Base-by-base conservation (phyloP, 768 basidiomycete genomes). In the Lenzites betulinus region DNA sequence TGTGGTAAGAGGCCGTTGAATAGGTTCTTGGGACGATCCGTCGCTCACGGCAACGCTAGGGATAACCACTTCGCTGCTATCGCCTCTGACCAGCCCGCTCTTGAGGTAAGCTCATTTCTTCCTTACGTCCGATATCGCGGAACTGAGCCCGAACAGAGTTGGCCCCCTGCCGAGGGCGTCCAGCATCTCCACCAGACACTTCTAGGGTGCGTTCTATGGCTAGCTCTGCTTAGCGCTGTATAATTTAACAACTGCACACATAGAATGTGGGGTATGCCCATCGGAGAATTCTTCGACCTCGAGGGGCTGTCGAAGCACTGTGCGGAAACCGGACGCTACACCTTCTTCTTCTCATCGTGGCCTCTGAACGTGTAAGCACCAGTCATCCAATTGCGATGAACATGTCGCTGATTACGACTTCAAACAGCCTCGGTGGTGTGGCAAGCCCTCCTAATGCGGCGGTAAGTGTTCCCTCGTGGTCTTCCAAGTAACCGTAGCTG, bases 311-410 rank as follows among this genome's bases (percentile, higher is more conserved):
- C 85, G 15, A 71, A 80, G 60, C 72, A 75, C 13, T 88, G 86
- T 66, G 79, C 79, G 11, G 80, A 81, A 60, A 82, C 80, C 2
- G 79, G 81, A 4, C 74, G 86, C 64, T 89, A 87, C 68, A 86
- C 85, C 8, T 89, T 90, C 71, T 89, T 89, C 79, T 88, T 89
- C 74, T 79, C 86, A 0, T 88, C 86, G 2, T 88, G 85, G 87
- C 87, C 88, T 0, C 74, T 90, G 61, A 82, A 88, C 69, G 83
- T 89, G 87, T 88, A 67, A 66, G 84, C 72, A 13, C 49, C 23
- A 25, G 3, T 44, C n/a, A 20, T 16, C 28, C 28, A 18, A 38
- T 35, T n/a, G 30, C 38, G 41, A 54, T 35, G 44, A 48, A 23
- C 50, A 35, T 41, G 54, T 39, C 23, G 16, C 56, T 52, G 43